A percentile compares a stretch with the other conserved stretches of the same genome.
phyloP scores from a whole-genome alignment of 176 grass and related monocot genomes.

The Oryza officinalis region DNA sequence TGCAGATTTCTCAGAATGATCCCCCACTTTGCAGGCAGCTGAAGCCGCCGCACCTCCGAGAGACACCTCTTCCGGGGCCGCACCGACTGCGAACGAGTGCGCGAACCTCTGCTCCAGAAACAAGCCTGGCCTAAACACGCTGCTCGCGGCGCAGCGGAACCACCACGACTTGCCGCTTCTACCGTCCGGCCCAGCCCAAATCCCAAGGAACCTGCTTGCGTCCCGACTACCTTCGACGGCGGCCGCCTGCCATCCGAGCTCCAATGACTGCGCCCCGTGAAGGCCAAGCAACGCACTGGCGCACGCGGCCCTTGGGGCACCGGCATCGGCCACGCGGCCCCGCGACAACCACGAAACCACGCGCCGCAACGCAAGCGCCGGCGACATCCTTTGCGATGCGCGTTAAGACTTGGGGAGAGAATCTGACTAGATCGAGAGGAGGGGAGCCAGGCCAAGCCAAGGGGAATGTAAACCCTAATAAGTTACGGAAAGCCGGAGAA shows the following conservation, averaged over 20 bases:
- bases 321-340: background rate
- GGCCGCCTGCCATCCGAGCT: background rate
- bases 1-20: constrained; percentile 37
- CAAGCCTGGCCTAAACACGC: constrained; percentile 26
- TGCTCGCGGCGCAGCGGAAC: constrained; percentile 32
- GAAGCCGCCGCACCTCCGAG: constrained; percentile 10
- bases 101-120: constrained; percentile 18
- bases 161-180: background rate
- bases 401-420: background rate
- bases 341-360: background rate
- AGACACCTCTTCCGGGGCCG: constrained; percentile 43
- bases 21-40: background rate
- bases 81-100: constrained; percentile 38
- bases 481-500: too few species aligned
- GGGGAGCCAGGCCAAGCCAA: too few species aligned
- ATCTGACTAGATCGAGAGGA: background rate
- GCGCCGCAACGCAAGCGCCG: background rate
- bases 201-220: background rate
- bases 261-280: background rate
- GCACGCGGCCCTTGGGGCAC: background rate
- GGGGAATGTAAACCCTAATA: constrained; percentile 22
- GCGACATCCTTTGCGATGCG: background rate
- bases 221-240: background rate
- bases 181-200: background rate
- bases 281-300: background rate